Base-by-base conservation (phyloP, 78 protist species). In the Diacronema lutheri region DNA sequence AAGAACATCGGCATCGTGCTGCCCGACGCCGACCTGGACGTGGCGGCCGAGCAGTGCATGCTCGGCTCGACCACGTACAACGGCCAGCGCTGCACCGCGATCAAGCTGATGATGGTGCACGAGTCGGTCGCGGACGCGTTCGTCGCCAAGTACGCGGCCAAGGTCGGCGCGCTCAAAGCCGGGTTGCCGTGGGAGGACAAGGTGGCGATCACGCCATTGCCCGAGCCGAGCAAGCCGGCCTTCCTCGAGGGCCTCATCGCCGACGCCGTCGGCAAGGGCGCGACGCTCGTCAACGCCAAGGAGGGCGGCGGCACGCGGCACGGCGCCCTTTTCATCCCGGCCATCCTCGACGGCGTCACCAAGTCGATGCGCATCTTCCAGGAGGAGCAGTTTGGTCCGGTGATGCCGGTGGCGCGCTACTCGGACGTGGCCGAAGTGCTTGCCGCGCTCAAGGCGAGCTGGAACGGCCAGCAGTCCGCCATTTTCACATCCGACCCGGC, bases 371-470 rank as follows among this genome's bases (percentile, higher is more conserved):
- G 65, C 7, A 37, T 61, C 76, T 84, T 7, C 55, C 66, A 40
- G 14, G 90, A 71, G 71, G 90, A 88, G 83, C 90, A 88, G 90
- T 88, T 88, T 60, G 90, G 90, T 11, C 90, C 90, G 26, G 16
- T 88, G 29, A 5, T 65, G 21, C 88, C 90, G 13, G 16, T 88
- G 26, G 44, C 26, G 66, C 26, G 66, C 55, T 81, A 23, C 82
- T 2, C n/a, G 44, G 4, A 0, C 26, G 3, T 81, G 19, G 81
- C 14, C 12, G 57, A 38, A 55, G 19, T 40, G 20, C 19, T 26
- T 44, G 73, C 40, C n/a, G 35, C 40, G 61, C 66, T 79, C 71
- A 29, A 1, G 12, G 33, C 1, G 21, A 41, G 72, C 10, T 0
- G 26, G 35, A 78, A 26, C 46, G 85, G 87, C 1, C 90, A 83